These are phyloP conservation scores for Mycocentrospora acerina DNA, from an alignment of 2,329 filamentous ascomycete species.

Conservation along the genomic window DNA sequence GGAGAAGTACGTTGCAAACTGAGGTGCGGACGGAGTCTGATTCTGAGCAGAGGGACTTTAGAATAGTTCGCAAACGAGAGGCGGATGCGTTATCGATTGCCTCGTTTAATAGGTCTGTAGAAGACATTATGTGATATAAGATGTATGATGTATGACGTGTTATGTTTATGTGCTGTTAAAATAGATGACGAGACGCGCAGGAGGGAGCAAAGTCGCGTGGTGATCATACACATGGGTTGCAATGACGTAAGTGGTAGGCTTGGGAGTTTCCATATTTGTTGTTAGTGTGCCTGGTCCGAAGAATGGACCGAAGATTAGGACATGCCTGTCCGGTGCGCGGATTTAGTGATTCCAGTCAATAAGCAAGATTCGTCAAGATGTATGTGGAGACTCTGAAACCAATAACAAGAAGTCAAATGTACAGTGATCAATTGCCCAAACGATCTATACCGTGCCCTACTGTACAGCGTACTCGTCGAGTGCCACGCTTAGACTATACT, in stretches of 20 bases:
- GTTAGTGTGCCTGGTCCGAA: too few species aligned
- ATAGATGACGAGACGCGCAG: too few species aligned
- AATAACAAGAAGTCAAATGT: constrained; percentile 15
- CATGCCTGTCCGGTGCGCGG: neutral
- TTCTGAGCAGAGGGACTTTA: neutral
- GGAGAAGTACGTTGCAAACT: neutral
- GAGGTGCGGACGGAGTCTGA: neutral
- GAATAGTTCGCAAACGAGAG: too few species aligned
- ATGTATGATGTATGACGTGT: too few species aligned
- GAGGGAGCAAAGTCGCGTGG: neutral
- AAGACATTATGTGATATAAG: too few species aligned
- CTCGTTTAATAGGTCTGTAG: too few species aligned
- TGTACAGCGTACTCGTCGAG: constrained; percentile 36
- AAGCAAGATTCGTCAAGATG: too few species aligned
- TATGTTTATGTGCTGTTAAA: too few species aligned
- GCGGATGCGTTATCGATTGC: too few species aligned
- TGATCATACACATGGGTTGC: neutral
- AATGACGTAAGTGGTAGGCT: neutral
- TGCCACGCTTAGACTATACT: constrained; percentile 19
- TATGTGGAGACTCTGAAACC: neutral
- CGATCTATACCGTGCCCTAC: constrained; percentile 36
- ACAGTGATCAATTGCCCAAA: constrained; percentile 30
- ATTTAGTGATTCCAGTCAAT: neutral
- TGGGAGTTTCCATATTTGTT: too few species aligned
- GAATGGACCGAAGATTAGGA: neutral